Evolutionary conservation across 164 flowering plant genomes (phyloP), one percentile per base, ranked within the genome.

Genomic region (Saururus chinensis): DNA sequence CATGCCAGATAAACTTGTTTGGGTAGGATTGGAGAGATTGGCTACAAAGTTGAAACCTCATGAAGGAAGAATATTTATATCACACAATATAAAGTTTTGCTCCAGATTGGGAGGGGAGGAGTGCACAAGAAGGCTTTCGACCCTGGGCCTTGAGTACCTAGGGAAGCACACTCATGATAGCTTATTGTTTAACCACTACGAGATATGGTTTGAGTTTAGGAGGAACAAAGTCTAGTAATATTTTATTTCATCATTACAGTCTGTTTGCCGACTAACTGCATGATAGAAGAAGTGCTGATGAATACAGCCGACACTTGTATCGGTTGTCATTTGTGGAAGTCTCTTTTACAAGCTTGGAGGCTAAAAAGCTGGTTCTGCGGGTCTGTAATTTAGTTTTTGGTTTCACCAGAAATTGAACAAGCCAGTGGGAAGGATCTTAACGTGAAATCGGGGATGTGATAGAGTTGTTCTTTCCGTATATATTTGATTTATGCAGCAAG

Each of bases 161-260:
- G 86, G 88, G 40, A 90, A 93, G 77, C 85, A 77, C n/a, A 88
- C 83, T 0, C 97, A 93, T 68, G 99, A 93, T 75, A 93, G 99
- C 68, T 78, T 93, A 61, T 80, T 93, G 21, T 93, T 93, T 68
- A 92, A 92, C 65, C 98, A 92, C 66, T 92, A 85, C 61, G 96
- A 92, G 72, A 87, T 92, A 59, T 92, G 98, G 98, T 89, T 86
- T 57, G 95, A 82, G 76, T 89, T 92, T 63, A 80, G 82, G 67
- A 71, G 93, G 56, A 59, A 59, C 19, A 77, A 74, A 68, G 75
- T 65, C 49, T 86, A 79, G 73, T 30, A 40, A 40, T 49, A 37
- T 25, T 19, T 17, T 40, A 24, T 21, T 24, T 19, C 19, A 30
- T 45, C 17, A 3, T 45, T 45, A 12, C 4, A 17, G 14, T 45